Conservation (phyloP, 441 rosid species). For the Mallotus japonicus region DNA sequence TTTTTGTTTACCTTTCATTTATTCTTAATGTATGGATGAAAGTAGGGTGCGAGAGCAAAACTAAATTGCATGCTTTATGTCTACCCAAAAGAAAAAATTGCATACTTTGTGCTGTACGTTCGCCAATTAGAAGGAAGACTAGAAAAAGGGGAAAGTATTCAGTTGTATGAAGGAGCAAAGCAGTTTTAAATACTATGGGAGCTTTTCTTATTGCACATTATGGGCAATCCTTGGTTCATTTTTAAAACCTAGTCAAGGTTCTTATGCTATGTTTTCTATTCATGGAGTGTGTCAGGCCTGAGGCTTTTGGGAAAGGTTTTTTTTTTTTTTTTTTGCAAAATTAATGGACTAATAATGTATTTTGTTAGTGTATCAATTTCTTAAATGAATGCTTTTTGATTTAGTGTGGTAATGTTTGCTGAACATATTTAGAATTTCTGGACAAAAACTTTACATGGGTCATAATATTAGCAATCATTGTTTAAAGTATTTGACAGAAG, state of each 20-base stretch:
- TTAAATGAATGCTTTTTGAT: neutral
- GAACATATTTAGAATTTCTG: neutral
- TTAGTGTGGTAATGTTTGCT: neutral
- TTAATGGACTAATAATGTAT: neutral
- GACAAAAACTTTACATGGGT: neutral
- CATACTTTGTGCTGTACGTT: neutral
- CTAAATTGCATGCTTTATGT: too few species aligned
- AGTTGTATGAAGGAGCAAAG: neutral
- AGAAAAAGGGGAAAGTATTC: neutral
- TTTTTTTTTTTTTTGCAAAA: neutral
- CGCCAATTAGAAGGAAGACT: neutral
- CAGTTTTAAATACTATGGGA: neutral
- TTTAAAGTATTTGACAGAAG: neutral
- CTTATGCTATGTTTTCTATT: neutral
- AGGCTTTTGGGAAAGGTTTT: neutral
- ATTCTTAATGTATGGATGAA: neutral
- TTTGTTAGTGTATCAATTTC: neutral
- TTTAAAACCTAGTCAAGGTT: neutral
- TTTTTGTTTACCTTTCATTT: neutral
- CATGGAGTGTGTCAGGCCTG: too few species aligned
- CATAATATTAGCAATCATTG: neutral
- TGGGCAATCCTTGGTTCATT: neutral
- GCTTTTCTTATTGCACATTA: neutral
- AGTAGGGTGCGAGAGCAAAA: too few species aligned
- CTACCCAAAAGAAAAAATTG: too few species aligned